Conservation (phyloP, 352 stramenopile genomes). For the Elongisporangium senticosum region DNA sequence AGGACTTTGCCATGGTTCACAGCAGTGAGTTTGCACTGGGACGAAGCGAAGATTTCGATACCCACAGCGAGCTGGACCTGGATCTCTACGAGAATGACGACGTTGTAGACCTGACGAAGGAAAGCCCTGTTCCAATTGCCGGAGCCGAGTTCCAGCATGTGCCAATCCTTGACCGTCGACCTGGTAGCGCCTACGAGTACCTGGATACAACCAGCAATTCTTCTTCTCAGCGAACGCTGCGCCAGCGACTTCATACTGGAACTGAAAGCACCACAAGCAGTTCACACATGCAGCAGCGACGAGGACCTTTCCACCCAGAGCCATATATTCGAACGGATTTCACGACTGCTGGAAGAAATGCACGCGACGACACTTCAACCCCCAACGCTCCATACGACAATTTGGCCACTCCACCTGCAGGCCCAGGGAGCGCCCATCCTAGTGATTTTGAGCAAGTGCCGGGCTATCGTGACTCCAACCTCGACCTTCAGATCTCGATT, state of each 20-base stretch:
- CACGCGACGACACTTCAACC: slow-evolving; percentile 15
- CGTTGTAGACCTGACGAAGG: slow-evolving; percentile 11
- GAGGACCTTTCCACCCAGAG: slow-evolving; percentile 11
- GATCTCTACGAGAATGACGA: slow-evolving; percentile 61
- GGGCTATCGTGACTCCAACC: background rate
- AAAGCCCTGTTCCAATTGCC: background rate
- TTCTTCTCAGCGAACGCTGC: background rate
- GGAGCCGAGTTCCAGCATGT: background rate
- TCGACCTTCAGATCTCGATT: slow-evolving; percentile 22
- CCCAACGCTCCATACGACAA: slow-evolving; percentile 39
- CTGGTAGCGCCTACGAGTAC: background rate
- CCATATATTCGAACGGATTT: slow-evolving; percentile 45
- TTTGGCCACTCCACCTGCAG: slow-evolving; percentile 46
- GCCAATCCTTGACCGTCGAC: background rate
- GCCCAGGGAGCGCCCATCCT: slow-evolving; percentile 25
- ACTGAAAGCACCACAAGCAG: background rate
- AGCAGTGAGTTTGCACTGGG: background rate
- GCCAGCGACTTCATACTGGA: background rate
- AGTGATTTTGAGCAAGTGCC: slow-evolving; percentile 7
- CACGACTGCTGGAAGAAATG: slow-evolving; percentile 11
- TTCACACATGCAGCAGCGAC: background rate
- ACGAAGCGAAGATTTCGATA: slow-evolving; percentile 10
- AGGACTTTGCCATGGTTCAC: background rate
- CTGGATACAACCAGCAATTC: background rate
- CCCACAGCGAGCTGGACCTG: slow-evolving; percentile 51